These are phyloP conservation scores for Aciculosporium take DNA, from an alignment of 2,329 filamentous ascomycete species.

Conservation along the genomic window DNA sequence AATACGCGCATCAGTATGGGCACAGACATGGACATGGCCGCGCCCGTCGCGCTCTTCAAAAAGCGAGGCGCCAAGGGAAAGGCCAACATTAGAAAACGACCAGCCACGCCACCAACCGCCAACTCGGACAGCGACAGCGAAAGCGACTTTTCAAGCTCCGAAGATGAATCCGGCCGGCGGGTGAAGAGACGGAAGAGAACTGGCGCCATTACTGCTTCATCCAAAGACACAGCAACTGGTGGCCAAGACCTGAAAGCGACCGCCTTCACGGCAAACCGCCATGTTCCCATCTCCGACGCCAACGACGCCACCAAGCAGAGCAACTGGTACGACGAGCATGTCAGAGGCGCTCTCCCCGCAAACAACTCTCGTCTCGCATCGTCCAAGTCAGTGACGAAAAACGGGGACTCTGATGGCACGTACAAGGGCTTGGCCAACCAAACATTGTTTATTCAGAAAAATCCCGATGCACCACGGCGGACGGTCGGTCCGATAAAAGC, in stretches of 20 bases:
- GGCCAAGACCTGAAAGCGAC: conserved; percentile 32
- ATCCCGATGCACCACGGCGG: conserved; percentile 55
- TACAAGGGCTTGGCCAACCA: conserved; percentile 67
- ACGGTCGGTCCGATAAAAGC: conserved; percentile 78
- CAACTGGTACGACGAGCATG: conserved; percentile 79
- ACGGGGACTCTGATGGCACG: conserved; percentile 42
- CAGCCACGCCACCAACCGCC: conserved; percentile 60
- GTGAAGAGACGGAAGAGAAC: conserved; percentile 66
- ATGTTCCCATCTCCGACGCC: conserved; percentile 45
- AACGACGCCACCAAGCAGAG: conserved; percentile 83
- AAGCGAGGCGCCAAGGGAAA: conserved; percentile 68
- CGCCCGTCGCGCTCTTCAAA: conserved; percentile 62
- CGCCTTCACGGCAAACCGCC: conserved; percentile 46
- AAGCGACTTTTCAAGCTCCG: conserved; percentile 48
- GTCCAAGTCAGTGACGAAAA: conserved; percentile 27
- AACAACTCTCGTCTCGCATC: conserved; percentile 47
- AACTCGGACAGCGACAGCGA: conserved; percentile 44
- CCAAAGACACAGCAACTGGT: conserved; percentile 27
- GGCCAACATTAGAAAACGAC: conserved; percentile 65
- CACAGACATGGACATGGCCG: conserved; percentile 8
- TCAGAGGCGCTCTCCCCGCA: conserved; percentile 28
- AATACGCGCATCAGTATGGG: no score
- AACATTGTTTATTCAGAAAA: conserved; percentile 64
- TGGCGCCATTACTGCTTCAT: conserved; percentile 51
- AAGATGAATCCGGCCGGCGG: conserved; percentile 60